Conservation (phyloP, 1,284 basidiomycete species). For the Pulchroboletus neoregius region DNA sequence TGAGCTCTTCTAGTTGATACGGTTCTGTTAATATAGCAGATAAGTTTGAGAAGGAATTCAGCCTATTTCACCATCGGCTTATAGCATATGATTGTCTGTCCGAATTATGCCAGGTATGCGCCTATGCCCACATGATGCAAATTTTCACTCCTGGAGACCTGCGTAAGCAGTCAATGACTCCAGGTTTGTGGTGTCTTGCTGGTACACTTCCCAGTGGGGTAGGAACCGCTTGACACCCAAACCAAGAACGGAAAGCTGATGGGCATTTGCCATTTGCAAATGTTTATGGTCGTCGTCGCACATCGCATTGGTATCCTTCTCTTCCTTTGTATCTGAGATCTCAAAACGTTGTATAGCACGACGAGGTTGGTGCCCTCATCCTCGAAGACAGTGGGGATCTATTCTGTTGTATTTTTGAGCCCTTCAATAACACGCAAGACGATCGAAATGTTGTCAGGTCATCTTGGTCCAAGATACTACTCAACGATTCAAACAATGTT, state of each 20-base stretch:
- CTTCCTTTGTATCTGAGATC: neutral
- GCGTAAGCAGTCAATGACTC: constrained; percentile 33
- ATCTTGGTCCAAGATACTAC: neutral
- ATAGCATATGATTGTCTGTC: neutral
- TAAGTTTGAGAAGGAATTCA: constrained; percentile 7
- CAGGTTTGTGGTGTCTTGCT: constrained; percentile 24
- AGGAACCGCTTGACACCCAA: constrained; percentile 35
- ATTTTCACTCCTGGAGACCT: constrained; percentile 26
- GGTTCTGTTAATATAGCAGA: constrained; percentile 12
- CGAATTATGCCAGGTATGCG: neutral
- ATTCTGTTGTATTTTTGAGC: neutral
- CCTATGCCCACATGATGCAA: constrained; percentile 36
- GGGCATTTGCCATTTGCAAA: constrained; percentile 17
- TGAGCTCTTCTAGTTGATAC: constrained; percentile 12
- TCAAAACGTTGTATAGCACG: too few relatives aligned
- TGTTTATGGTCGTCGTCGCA: neutral
- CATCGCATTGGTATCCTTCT: neutral
- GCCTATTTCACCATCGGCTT: neutral
- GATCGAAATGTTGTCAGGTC: neutral
- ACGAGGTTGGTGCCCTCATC: neutral
- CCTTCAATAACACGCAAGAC: neutral
- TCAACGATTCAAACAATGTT: neutral
- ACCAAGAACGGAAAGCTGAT: constrained; percentile 48
- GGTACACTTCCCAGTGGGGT: constrained; percentile 35
- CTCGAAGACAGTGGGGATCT: neutral